These are phyloP conservation scores for Casuarina glauca DNA, from an alignment of 306 rosid species.

Conservation along the genomic window DNA sequence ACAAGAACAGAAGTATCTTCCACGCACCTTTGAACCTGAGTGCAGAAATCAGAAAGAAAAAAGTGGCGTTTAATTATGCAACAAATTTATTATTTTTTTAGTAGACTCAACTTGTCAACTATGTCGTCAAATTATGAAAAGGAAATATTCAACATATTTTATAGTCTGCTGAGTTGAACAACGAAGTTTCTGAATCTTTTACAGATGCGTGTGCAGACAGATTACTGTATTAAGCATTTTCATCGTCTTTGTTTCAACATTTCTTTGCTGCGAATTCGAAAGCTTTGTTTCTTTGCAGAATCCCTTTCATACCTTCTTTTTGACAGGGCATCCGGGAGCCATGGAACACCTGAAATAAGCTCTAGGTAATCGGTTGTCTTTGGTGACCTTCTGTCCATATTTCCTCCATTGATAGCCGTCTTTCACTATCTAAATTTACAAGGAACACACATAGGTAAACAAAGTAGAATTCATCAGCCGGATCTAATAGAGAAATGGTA, in stretches of 20 bases:
- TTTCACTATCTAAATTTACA: slow-evolving; percentile 31
- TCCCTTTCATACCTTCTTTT: slow-evolving; percentile 56
- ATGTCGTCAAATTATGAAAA: too few relatives aligned
- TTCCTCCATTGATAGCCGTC: slow-evolving; percentile 83
- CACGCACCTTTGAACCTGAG: slow-evolving; percentile 66
- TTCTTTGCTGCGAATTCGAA: not conserved
- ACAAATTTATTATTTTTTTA: not conserved
- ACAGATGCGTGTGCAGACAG: not conserved
- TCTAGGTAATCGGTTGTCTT: slow-evolving; percentile 71
- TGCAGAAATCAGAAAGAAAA: not conserved
- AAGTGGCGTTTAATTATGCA: not conserved
- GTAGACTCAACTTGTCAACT: too few relatives aligned
- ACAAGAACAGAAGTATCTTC: slow-evolving; percentile 54
- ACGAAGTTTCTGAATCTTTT: not conserved
- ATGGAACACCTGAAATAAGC: slow-evolving; percentile 77
- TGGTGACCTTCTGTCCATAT: slow-evolving; percentile 84
- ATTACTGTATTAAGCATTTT: too few relatives aligned
- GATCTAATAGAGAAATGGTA: too few relatives aligned
- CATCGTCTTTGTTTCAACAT: not conserved
- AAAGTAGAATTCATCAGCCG: not conserved
- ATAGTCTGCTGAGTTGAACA: not conserved
- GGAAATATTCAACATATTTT: too few relatives aligned
- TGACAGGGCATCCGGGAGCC: slow-evolving; percentile 71
- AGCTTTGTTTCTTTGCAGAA: not conserved
- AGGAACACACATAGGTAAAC: not conserved